Evolutionary conservation across 2,329 filamentous ascomycete species (phyloP).

Genomic region (Fusarium anguioides): DNA sequence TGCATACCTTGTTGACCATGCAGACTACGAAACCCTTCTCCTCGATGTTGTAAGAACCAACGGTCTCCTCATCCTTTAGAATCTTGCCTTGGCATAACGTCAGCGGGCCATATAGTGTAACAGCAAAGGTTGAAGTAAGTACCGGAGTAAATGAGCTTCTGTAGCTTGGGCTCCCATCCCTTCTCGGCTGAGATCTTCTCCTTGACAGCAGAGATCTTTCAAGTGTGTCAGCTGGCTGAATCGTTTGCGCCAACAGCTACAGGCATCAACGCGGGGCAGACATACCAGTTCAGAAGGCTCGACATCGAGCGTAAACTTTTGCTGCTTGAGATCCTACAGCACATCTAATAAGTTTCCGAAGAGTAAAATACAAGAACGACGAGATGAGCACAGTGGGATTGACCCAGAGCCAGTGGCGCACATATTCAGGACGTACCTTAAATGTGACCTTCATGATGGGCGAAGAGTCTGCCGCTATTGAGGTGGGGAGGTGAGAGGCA

Average conservation of each 20-base stretch:
- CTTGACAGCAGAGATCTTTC: slow-evolving; percentile 88
- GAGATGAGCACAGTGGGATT: background rate
- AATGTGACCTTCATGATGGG: slow-evolving; percentile 76
- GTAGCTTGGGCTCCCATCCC: slow-evolving; percentile 88
- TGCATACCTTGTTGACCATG: slow-evolving; percentile 91
- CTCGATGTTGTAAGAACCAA: slow-evolving; percentile 97
- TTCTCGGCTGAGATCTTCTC: slow-evolving; percentile 92
- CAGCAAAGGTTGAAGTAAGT: slow-evolving; percentile 41
- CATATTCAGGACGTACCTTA: slow-evolving; percentile 60
- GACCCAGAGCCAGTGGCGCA: background rate
- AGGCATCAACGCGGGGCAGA: slow-evolving; percentile 49
- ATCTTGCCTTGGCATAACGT: slow-evolving; percentile 80
- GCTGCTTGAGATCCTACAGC: slow-evolving; percentile 92
- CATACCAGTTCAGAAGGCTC: slow-evolving; percentile 92
- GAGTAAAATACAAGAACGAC: background rate
- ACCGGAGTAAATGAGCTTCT: slow-evolving; percentile 99
- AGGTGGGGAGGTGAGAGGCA: slow-evolving; percentile 41
- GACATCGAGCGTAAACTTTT: slow-evolving; percentile 96
- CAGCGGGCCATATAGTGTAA: slow-evolving; percentile 32
- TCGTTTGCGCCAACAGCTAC: slow-evolving; percentile 29
- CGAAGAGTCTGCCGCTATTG: slow-evolving; percentile 51
- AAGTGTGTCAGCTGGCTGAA: slow-evolving; percentile 20
- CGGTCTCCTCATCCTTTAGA: slow-evolving; percentile 95
- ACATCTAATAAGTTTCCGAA: slow-evolving; percentile 16
- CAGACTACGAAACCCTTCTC: slow-evolving; percentile 99